Percentiles rank a stretch among this genome's conserved stretches.
Conservation (phyloP, 2,329 filamentous ascomycete genomes). For the Colletotrichum cuscutae region DNA sequence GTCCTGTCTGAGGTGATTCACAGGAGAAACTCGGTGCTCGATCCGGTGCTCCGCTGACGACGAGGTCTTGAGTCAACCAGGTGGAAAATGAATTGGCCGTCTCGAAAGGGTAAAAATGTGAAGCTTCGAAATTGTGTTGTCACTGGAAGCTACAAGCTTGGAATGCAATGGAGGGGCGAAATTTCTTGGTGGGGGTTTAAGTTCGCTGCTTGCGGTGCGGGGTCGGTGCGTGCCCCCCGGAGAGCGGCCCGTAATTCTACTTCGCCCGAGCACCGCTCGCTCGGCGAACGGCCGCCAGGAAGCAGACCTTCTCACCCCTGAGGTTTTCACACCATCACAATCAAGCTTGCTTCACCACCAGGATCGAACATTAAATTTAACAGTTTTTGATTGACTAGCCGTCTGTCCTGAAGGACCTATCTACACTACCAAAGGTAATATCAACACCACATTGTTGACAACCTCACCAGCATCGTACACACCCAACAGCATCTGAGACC, state of each 20-base stretch:
- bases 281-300: not conserved
- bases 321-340: not conserved
- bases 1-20: not conserved
- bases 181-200: slow-evolving; percentile 27
- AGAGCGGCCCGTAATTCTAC: not conserved
- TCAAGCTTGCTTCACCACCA: no score
- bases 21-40: not conserved
- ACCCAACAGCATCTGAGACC: not conserved
- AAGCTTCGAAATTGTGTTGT: not conserved
- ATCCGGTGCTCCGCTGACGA: not conserved
- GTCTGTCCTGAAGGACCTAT: slow-evolving; percentile 10
- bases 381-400: slow-evolving; percentile 1
- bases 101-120: not conserved
- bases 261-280: not conserved
- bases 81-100: not conserved
- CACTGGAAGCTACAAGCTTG: slow-evolving; percentile 4
- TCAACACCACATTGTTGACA: not conserved
- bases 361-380: not conserved
- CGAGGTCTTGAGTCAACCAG: not conserved
- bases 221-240: slow-evolving; percentile 7
- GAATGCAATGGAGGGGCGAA: slow-evolving; percentile 30
- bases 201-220: slow-evolving; percentile 12
- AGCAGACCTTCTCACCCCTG: not conserved
- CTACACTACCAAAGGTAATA: not conserved
- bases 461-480: not conserved